Base-by-base conservation (phyloP, 768 basidiomycete species). In the Macrolepiota dolichaula region DNA sequence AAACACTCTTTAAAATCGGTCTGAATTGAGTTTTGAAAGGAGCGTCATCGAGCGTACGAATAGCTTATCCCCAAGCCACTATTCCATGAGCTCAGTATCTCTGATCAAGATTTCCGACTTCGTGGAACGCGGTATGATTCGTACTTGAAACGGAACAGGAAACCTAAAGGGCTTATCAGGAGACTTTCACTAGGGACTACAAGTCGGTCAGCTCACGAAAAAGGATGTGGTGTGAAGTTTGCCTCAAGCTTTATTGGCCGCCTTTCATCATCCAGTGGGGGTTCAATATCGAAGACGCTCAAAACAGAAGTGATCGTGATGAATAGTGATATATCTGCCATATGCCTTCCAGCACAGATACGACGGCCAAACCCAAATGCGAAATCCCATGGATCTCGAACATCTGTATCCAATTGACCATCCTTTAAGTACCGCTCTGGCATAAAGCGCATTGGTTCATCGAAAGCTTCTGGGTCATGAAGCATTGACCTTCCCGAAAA, bases 281-380 rank as follows among this genome's bases (percentile, higher is more conserved):
- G 52, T 15, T 22, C 46, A 17, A 66, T 66, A 36, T 64, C 51
- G 50, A 63, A 69, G 17, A 62, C 59, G 4, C 67, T 64, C 3
- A 67, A 55, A 2, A 62, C 57, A 5, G 67, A 67, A 24, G 62
- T 49, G 22, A 67, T 57, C 7, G 63, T 60, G 15, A 60, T 62
- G 37, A 54, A 66, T 9, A 68, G 62, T 5, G 65, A 65, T 27
- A 57, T 60, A 46, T 66, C 62, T 32, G 64, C 61, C 25, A 65
- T 55, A 40, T 64, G 59, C 37, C 63, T 47, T 1, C 68, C 68
- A n/a, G 68, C 66, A 51, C 66, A 66, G 5, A 66, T 63, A 67
- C 72, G 66, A 47, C 72, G 66, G 19, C 71, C 72, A 47, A 65
- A 71, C 11, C 71, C 72, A 64, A 73, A 73, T 1, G 69, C 66